These are phyloP conservation scores for Gigaspora rosea DNA, from an alignment of 192 early-diverging fungal species.

Conservation along the genomic window DNA sequence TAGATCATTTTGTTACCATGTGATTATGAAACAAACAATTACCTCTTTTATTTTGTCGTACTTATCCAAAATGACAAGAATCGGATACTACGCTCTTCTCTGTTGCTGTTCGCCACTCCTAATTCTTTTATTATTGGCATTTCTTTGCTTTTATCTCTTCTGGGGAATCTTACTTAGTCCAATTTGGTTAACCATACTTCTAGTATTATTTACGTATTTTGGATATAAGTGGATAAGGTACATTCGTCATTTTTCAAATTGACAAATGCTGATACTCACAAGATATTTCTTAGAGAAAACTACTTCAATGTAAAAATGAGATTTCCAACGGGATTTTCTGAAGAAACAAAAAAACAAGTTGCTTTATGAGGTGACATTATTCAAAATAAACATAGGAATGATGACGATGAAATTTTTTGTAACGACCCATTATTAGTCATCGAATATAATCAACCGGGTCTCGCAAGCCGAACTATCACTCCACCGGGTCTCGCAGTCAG, in stretches of 20 bases:
- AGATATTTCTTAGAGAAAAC: neutral
- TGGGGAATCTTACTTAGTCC: neutral
- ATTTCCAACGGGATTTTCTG: neutral
- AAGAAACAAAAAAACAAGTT: constrained; percentile 7
- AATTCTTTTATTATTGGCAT: too few relatives aligned
- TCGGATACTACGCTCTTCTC: too few relatives aligned
- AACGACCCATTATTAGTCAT: constrained; percentile 14
- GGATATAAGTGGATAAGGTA: too few relatives aligned
- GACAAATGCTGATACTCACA: too few relatives aligned
- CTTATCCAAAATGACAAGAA: too few relatives aligned
- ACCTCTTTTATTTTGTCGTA: too few relatives aligned
- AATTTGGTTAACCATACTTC: neutral
- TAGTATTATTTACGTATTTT: neutral
- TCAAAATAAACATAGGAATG: neutral
- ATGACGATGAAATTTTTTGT: constrained; percentile 14
- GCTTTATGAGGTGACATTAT: neutral
- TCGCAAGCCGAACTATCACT: too few relatives aligned
- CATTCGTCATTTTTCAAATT: too few relatives aligned
- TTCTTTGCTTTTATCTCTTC: neutral
- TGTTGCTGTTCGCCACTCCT: too few relatives aligned
- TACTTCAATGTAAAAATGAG: neutral
- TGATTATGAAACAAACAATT: too few relatives aligned
- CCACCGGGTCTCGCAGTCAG: too few relatives aligned
- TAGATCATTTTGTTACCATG: too few relatives aligned
- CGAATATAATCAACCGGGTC: constrained; percentile 21